Percentiles rank a stretch among this genome's conserved stretches.
These are phyloP conservation scores for Aspergillus sp. DNA, from an alignment of 2,329 filamentous ascomycete genomes.

Conservation along the genomic window DNA sequence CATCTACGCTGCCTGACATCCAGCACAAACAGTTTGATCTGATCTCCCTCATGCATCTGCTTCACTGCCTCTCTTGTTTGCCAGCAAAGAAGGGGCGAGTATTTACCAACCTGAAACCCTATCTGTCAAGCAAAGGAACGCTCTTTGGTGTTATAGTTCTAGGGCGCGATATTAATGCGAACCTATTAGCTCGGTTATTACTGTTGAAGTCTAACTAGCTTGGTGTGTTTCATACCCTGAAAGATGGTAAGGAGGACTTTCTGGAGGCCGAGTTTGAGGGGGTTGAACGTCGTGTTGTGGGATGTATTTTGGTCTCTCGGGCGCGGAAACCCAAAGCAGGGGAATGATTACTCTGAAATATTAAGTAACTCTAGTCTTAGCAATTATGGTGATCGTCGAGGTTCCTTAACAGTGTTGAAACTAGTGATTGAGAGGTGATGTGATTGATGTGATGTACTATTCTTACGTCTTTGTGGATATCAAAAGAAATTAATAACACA, in stretches of 20 bases:
- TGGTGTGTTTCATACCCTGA: neutral
- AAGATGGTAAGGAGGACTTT: neutral
- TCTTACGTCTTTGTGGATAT: no score
- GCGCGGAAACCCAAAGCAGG: neutral
- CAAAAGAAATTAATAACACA: no score
- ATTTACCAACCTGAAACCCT: constrained; percentile 25
- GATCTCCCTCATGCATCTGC: constrained; percentile 39
- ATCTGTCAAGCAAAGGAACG: constrained; percentile 29
- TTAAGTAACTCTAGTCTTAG: no score
- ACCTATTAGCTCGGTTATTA: constrained; percentile 3
- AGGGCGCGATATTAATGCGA: constrained; percentile 20
- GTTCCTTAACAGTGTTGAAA: no score
- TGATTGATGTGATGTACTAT: no score
- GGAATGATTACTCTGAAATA: neutral
- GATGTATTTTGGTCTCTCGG: constrained; percentile 1
- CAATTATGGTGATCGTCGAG: no score
- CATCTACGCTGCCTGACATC: constrained; percentile 12
- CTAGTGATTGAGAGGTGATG: no score
- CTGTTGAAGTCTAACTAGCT: neutral
- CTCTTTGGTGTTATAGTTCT: constrained; percentile 36
- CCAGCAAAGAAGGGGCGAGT: constrained; percentile 22
- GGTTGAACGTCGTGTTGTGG: constrained; percentile 2
- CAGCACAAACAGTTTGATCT: constrained; percentile 32
- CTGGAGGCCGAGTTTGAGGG: constrained; percentile 3
- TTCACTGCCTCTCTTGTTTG: constrained; percentile 38